phyloP scores from a whole-genome alignment of 192 early-diverging fungal species.

The Podila clonocystis region DNA sequence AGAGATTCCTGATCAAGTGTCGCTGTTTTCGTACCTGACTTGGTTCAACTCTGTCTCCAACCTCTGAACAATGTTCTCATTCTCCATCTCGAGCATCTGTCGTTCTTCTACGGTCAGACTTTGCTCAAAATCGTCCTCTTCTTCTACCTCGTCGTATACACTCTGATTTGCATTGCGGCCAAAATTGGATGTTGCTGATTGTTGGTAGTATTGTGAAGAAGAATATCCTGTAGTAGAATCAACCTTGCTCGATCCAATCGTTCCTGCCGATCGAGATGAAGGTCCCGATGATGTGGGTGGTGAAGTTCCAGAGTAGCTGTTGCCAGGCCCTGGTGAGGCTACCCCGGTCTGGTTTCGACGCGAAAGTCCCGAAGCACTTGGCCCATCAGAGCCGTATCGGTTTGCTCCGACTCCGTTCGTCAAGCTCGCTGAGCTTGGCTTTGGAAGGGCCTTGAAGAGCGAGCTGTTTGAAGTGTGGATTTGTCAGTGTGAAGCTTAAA shows the following conservation, averaged over 20 bases:
- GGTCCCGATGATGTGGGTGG: conserved; percentile 8
- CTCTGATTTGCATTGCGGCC: not conserved
- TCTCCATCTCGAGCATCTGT: conserved; percentile 75
- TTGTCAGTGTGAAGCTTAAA: not conserved
- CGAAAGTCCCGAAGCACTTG: conserved; percentile 1
- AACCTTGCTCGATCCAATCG: not conserved
- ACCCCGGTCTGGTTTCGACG: conserved; percentile 8
- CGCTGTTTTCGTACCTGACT: conserved; percentile 53
- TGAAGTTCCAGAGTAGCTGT: conserved; percentile 1
- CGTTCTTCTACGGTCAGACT: conserved; percentile 61
- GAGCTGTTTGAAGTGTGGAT: conserved; percentile 13
- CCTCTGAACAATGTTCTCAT: conserved; percentile 71
- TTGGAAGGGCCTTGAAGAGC: conserved; percentile 31
- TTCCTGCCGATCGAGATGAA: not conserved
- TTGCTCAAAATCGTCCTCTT: conserved; percentile 61
- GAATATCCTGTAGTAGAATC: conserved; percentile 17
- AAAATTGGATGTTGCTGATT: not conserved
- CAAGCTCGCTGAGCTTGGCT: not conserved
- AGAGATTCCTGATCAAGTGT: not conserved
- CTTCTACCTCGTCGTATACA: conserved; percentile 7
- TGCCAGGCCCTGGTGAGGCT: not conserved
- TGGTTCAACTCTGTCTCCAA: conserved; percentile 75
- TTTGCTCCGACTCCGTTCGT: not conserved
- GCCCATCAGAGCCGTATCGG: not conserved
- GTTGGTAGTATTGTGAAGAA: conserved; percentile 39